Conservation (phyloP, 805 yeast genomes). For the Candida mattraensis region DNA sequence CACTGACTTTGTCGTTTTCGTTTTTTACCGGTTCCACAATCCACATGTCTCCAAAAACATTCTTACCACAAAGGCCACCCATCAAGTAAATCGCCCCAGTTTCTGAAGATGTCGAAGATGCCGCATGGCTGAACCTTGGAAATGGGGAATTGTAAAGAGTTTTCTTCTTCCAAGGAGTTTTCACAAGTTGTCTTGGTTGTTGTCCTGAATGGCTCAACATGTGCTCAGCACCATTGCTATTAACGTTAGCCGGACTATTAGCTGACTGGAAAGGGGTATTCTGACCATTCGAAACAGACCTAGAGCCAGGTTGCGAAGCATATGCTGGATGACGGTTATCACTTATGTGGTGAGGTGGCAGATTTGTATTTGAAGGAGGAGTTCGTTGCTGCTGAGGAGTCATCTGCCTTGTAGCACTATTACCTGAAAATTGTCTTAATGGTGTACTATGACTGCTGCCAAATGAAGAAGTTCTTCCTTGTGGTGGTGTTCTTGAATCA, state of each 20-base stretch:
- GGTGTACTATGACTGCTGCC: constrained; percentile 7
- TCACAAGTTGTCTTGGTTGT: too few species aligned
- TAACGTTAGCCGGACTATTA: too few species aligned
- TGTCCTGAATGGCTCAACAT: too few species aligned
- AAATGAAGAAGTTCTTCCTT: constrained; percentile 4
- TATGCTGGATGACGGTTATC: too few species aligned
- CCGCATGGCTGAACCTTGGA: constrained; percentile 92
- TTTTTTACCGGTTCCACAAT: constrained; percentile 54
- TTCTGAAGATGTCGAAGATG: constrained; percentile 73
- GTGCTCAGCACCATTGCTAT: too few species aligned
- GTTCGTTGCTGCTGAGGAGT: constrained; percentile 10
- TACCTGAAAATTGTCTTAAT: constrained; percentile 10
- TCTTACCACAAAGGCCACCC: constrained; percentile 93
- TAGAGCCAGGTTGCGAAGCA: too few species aligned
- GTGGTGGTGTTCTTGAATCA: constrained; percentile 9
- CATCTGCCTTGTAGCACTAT: constrained; percentile 3
- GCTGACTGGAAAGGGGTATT: too few species aligned
- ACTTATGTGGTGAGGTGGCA: too few species aligned
- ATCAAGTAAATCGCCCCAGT: constrained; percentile 81
- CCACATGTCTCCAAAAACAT: constrained; percentile 97
- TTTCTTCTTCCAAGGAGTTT: constrained; percentile 66
- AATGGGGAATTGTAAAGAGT: constrained; percentile 77
- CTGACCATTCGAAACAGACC: too few species aligned
- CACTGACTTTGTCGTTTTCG: constrained; percentile 25
- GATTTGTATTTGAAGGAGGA: constrained; percentile 1